Conservation (phyloP, 2,329 filamentous ascomycete species). For the Leptodontidium sp. region DNA sequence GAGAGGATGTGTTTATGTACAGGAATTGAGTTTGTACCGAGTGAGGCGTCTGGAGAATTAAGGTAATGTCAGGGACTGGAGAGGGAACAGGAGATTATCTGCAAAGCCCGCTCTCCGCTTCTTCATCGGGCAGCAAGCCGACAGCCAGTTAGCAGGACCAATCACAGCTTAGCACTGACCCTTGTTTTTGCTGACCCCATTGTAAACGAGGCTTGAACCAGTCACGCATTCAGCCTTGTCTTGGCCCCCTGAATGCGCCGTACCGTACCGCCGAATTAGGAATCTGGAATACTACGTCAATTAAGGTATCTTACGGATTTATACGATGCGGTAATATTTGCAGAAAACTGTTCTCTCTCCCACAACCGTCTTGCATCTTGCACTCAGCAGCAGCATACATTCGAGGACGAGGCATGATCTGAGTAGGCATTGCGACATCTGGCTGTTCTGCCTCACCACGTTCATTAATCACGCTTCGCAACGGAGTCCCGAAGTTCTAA, state of each 20-base stretch:
- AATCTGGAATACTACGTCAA: neutral
- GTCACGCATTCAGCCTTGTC: neutral
- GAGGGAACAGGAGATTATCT: neutral
- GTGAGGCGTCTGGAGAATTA: neutral
- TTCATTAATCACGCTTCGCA: neutral
- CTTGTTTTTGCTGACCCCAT: neutral
- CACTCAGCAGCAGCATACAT: neutral
- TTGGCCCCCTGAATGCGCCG: conserved; percentile 10
- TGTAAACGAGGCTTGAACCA: neutral
- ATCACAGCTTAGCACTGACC: neutral
- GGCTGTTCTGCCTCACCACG: neutral
- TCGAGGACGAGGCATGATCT: conserved; percentile 3
- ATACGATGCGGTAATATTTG: neutral
- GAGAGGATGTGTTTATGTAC: neutral
- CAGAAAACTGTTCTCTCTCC: neutral
- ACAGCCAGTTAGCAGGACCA: neutral
- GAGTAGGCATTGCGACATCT: neutral
- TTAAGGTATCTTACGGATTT: neutral
- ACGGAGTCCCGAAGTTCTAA: neutral
- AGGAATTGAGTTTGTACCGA: neutral
- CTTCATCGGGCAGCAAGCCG: neutral
- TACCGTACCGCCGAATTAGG: neutral
- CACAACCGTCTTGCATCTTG: neutral
- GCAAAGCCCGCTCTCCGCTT: neutral
- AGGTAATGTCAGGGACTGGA: neutral